A percentile compares a stretch with the other conserved stretches of the same genome.
phyloP scores from a whole-genome alignment of 1,284 basidiomycete genomes.

The Fereydounia khargensis region DNA sequence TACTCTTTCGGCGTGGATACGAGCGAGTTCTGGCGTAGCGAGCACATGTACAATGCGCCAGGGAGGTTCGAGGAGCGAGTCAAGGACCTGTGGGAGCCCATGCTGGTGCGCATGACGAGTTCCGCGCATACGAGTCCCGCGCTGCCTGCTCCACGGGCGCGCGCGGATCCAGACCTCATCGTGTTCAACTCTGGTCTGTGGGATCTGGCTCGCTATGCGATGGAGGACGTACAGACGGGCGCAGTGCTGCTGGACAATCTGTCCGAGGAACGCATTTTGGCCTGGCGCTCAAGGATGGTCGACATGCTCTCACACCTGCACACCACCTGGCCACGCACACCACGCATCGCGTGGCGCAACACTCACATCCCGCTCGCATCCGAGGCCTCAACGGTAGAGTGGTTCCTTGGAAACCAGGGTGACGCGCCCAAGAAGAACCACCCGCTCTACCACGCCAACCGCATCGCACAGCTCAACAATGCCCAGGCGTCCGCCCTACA shows the following conservation, averaged over 20 bases:
- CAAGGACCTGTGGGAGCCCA: conserved; percentile 50
- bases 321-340: conserved; percentile 7
- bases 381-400: conserved; percentile 35
- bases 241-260: conserved; percentile 46
- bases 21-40: conserved; percentile 52
- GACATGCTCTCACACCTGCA: conserved; percentile 43
- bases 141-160: conserved; percentile 33
- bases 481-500: conserved; percentile 35
- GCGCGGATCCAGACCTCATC: conserved; percentile 54
- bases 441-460: conserved; percentile 45
- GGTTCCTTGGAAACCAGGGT: conserved; percentile 33
- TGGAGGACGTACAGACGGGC: conserved; percentile 49
- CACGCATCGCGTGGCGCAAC: conserved; percentile 44
- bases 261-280: conserved; percentile 49
- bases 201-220: conserved; percentile 58
- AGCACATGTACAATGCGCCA: conserved; percentile 55
- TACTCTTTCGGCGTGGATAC: conserved; percentile 58
- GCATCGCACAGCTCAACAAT: conserved; percentile 44
- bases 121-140: conserved; percentile 9
- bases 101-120: conserved; percentile 31
- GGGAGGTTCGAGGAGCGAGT: conserved; percentile 57
- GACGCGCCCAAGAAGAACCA: conserved; percentile 25
- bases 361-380: conserved; percentile 28
- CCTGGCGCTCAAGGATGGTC: conserved; percentile 54
- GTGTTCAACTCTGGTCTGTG: conserved; percentile 56